Evolutionary conservation across 306 rosid species (phyloP), one percentile per base, ranked within the genome.

Genomic region (Quercus rubra): DNA sequence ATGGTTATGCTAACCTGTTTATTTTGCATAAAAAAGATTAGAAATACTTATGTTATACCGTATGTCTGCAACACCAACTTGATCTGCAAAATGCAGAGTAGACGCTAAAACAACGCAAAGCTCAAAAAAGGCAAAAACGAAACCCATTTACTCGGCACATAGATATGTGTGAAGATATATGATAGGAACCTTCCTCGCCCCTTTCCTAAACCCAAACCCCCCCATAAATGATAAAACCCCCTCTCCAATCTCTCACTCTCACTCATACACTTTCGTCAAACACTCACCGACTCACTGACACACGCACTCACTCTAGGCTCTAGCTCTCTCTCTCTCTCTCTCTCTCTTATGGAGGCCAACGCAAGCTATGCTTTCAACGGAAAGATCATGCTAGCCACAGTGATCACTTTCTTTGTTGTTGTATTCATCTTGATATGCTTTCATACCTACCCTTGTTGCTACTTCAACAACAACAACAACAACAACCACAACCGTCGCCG

Each of bases 371-470:
- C 84, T 13, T 76, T 74, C 14, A 85, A 87, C 72, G 85, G 85
- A 51, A 84, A 88, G 78, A 84, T 85, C 15, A 82, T 90, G 88
- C 80, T 88, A 19, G 80, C 78, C 74, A 78, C 94, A 0, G 89
- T 88, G 20, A 62, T 76, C 71, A 70, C 83, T 38, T 81, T 91
- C 80, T 82, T 86, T 77, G 13, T 80, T 5, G 43, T 88, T 0
- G 33, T 88, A 5, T 46, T 87, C 64, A 8, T 81, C 43, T 1
- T 85, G 2, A 19, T 80, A 25, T 46, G 78, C 31, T 79, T 80
- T 57, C 90, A 83, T 77, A 59, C 78, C 74, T 88, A 73, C 77
- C 21, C 73, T 20, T 70, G 71, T 5, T 71, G 79, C 70, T 77
- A 76, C 79, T 73, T 56, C 35, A 1, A 17, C 73, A 55, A 76